Conservation (phyloP, 1,284 basidiomycete species). For the Inonotus obliquus region DNA sequence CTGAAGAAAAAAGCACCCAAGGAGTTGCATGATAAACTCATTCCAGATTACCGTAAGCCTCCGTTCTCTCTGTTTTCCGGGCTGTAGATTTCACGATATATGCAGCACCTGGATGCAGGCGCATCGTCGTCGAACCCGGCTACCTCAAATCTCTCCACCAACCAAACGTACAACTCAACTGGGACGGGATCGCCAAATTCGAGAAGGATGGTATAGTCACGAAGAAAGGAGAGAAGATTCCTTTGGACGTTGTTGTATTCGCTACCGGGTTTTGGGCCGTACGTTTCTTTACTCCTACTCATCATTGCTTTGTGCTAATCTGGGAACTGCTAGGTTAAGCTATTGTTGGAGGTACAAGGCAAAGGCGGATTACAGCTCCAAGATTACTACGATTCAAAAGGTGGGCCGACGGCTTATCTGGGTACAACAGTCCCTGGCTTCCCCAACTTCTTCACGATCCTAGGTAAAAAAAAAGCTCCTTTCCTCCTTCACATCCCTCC, state of each 20-base stretch:
- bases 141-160: conserved; percentile 1
- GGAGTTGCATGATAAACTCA: conserved; percentile 38
- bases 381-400: conserved; percentile 23
- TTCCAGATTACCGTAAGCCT: conserved; percentile 43
- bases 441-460: conserved; percentile 25
- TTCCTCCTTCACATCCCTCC: not conserved
- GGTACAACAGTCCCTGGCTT: conserved; percentile 25
- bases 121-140: not conserved
- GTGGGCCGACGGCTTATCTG: conserved; percentile 25
- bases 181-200: conserved; percentile 40
- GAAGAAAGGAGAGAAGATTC: conserved; percentile 41
- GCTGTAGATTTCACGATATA: not conserved
- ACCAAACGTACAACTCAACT: conserved; percentile 36
- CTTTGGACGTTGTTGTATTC: conserved; percentile 48
- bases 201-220: conserved; percentile 43
- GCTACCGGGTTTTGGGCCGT: conserved; percentile 39
- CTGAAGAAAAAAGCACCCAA: conserved; percentile 43
- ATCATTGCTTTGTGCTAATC: not conserved
- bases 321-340: not conserved
- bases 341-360: conserved; percentile 10
- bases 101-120: conserved; percentile 6
- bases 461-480: conserved; percentile 18
- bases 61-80: not conserved
- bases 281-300: not conserved
- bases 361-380: conserved; percentile 16